A percentile compares a stretch with the other conserved stretches of the same genome.
Evolutionary conservation across 768 basidiomycete species (phyloP).

Genomic region (Tephrocybe sp.): DNA sequence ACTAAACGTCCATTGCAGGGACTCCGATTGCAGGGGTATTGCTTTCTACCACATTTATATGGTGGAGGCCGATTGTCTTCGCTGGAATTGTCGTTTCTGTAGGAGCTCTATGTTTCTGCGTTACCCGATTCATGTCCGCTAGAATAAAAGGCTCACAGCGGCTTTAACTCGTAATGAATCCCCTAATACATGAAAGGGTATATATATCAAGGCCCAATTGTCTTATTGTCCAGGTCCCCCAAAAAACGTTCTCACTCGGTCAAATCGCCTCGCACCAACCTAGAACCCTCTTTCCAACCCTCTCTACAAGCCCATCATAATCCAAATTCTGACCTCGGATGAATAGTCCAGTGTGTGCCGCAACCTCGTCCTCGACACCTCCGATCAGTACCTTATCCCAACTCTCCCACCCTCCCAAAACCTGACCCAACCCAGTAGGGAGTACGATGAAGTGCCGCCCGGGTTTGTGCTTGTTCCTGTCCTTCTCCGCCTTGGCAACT

Average conservation of each 20-base stretch:
- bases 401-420: constrained; percentile 41
- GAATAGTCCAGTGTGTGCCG: constrained; percentile 56
- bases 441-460: constrained; percentile 53
- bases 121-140: constrained; percentile 21
- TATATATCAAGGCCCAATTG: too few relatives aligned
- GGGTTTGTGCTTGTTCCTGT: constrained; percentile 24
- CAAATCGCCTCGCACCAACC: constrained; percentile 38
- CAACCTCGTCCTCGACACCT: constrained; percentile 56
- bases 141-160: constrained; percentile 23
- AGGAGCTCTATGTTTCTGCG: constrained; percentile 16
- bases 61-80: constrained; percentile 22
- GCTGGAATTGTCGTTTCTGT: constrained; percentile 17
- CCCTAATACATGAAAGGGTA: too few relatives aligned
- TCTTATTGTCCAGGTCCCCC: too few relatives aligned
- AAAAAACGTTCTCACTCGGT: too few relatives aligned
- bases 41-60: constrained; percentile 16
- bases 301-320: constrained; percentile 48
- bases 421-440: constrained; percentile 42
- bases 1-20: too few relatives aligned
- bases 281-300: constrained; percentile 40
- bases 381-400: constrained; percentile 55
- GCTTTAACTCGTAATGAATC: constrained; percentile 15
- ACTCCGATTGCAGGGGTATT: constrained; percentile 16
- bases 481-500: constrained; percentile 19
- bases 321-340: constrained; percentile 49